Base-by-base conservation (phyloP, 2,329 filamentous ascomycete genomes). In the Apiospora phragmitis region DNA sequence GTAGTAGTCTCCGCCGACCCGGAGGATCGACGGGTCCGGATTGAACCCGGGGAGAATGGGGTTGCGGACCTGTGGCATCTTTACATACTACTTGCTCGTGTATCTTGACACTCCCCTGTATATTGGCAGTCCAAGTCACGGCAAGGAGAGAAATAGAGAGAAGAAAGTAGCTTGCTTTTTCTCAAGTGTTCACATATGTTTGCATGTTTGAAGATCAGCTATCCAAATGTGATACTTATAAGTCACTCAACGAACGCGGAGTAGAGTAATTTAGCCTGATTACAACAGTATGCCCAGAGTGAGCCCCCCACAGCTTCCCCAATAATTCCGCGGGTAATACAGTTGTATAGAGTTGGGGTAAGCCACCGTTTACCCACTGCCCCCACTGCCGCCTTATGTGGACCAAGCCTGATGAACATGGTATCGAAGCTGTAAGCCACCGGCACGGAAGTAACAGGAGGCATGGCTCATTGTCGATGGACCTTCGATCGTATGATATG, bases 1-100 rank as follows among this genome's bases (percentile, higher is more conserved):
- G 79, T 87, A 88, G 77, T 87, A 88, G 77, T 88, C 85, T 21
- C 83, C 76, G 29, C 85, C 85, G 45, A 88, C 86, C 29, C 86
- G 81, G 45, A 87, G 72, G 74, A 88, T 83, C 16, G 87, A 88
- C 29, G 87, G 87, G 78, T 89, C 87, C 49, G 87, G 80, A 75
- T 89, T 87, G 79, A 88, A 89, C 42, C 87, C 87, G 21, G 87
- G 86, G 29, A 89, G 83, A 74, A 89, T 88, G 12, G 87, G 87
- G 72, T 89, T 90, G 70, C 82, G 82, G 47, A 87, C 77, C 14
- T 79, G 79, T 51, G 83, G 85, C 87, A 86, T 88, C 42, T 26
- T 71, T 59, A n/a, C 32, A 32, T 35, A 38, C 21, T 32, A 29
- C 21, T 32, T 4, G 24, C 32, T 38, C 32, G 8, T 38, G 18